Base-by-base conservation (phyloP, 768 basidiomycete species). In the Boletus edulis region DNA sequence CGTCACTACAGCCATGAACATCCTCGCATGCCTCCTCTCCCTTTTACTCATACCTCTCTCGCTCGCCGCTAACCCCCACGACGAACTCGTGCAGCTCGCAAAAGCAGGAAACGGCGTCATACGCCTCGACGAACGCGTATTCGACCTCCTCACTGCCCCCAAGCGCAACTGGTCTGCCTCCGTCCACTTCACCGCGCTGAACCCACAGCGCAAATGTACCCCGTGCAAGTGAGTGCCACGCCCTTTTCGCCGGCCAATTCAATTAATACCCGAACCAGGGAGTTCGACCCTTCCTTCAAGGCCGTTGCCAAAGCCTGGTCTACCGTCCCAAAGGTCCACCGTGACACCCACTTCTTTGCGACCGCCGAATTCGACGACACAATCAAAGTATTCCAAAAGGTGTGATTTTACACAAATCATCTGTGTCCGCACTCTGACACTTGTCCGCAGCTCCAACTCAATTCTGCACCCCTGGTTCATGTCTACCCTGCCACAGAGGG, bases 311-410 rank as follows among this genome's bases (percentile, higher is more conserved):
- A 84, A 63, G 84, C 91, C n/a, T 98, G 94, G 94, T 68, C 80
- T 4, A 77, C 76, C 14, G 79, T 81, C 10, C 72, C 89, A 9
- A 62, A 78, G 52, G 76, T 76, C 20, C 73, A 88, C n/a, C 81
- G 87, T 40, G 80, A 91, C 68, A 75, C 78, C 52, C 95, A 98
- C 71, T 95, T 98, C 82, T 99, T 98, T 66, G 97, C 85, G 10
- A 87, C 86, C 13, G 70, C 93, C 31, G 97, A 99, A 72, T 98
- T 97, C 67, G 84, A 90, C 64, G 78, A 89, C 37, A 87, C 83
- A 9, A 78, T 83, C 51, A 71, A 75, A 2, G 79, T 93, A 42
- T 99, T 96, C 76, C 86, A 90, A 74, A 85, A 83, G 78, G 94
- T 92, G 49, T 27, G 67, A 56, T 13, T n/a, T 40, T 13, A 22